These are phyloP conservation scores for Blastobotrys malaysiensis DNA, from an alignment of 1,139 yeast genomes.

Conservation along the genomic window DNA sequence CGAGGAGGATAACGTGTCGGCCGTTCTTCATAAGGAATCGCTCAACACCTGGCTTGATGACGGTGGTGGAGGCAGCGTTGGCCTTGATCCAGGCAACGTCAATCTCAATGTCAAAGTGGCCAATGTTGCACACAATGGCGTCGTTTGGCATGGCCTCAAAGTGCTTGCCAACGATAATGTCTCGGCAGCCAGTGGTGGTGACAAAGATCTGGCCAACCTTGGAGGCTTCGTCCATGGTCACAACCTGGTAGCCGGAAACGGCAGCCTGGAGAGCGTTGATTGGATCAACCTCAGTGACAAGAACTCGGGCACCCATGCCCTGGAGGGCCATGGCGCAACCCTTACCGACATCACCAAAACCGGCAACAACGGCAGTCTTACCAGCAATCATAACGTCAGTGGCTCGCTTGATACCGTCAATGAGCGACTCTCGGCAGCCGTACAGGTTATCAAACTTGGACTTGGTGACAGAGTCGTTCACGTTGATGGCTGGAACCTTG, in stretches of 20 bases:
- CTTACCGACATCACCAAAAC: constrained; percentile 99
- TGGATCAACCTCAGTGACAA: constrained; percentile 97
- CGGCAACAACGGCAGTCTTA: constrained; percentile 98
- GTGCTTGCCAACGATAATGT: constrained; percentile 87
- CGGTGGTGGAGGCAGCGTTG: constrained; percentile 44
- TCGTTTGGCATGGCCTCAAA: constrained; percentile 95
- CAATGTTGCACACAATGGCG: constrained; percentile 99
- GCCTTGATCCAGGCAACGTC: constrained; percentile 46
- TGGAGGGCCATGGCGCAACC: constrained; percentile 99
- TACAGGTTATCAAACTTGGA: constrained; percentile 99
- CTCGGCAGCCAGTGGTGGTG: constrained; percentile 99
- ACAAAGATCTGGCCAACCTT: constrained; percentile 94
- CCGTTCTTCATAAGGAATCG: constrained; percentile 89
- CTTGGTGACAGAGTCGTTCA: constrained; percentile 98
- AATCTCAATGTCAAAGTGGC: constrained; percentile 98
- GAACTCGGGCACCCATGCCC: constrained; percentile 99
- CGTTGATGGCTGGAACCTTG: constrained; percentile 99
- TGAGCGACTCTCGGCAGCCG: constrained; percentile 99
- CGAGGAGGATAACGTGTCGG: constrained; percentile 91
- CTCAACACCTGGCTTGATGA: constrained; percentile 99
- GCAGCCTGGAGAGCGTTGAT: constrained; percentile 99
- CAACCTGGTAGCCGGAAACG: constrained; percentile 97
- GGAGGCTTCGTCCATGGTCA: constrained; percentile 94
- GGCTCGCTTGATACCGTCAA: constrained; percentile 99
- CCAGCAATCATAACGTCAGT: constrained; percentile 99